Percentiles rank a stretch among this genome's conserved stretches.
Conservation (phyloP, 2,329 filamentous ascomycete genomes). For the Pestalotiopsis sp. region DNA sequence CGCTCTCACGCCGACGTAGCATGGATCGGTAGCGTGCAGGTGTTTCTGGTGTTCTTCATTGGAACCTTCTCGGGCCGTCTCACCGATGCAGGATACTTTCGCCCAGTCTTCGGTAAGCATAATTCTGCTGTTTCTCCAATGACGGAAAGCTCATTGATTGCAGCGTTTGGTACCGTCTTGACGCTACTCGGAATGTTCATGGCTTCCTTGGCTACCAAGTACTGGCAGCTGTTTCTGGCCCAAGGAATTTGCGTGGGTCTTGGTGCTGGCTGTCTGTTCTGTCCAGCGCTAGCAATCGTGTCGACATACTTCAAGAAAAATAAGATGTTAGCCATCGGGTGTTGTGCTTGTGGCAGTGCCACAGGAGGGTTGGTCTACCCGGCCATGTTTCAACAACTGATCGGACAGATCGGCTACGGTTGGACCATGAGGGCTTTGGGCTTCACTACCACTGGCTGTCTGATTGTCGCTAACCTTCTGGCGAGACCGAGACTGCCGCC, state of each 20-base stretch:
- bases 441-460: slow-evolving; percentile 15
- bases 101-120: slow-evolving; percentile 9
- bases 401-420: slow-evolving; percentile 18
- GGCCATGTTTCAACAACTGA: background rate
- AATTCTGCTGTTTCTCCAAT: too few relatives aligned
- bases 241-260: slow-evolving; percentile 40
- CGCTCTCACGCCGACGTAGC: slow-evolving; percentile 19
- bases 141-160: too few relatives aligned
- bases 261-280: slow-evolving; percentile 36
- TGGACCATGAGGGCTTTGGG: slow-evolving; percentile 15
- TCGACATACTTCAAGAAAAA: slow-evolving; percentile 24
- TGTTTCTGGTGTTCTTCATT: slow-evolving; percentile 20
- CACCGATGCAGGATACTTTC: slow-evolving; percentile 22
- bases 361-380: slow-evolving; percentile 17
- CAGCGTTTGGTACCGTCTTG: slow-evolving; percentile 12
- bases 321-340: slow-evolving; percentile 22
- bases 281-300: slow-evolving; percentile 29
- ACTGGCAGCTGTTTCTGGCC: slow-evolving; percentile 38
- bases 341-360: slow-evolving; percentile 21
- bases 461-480: slow-evolving; percentile 29
- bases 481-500: slow-evolving; percentile 39
- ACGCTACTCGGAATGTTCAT: background rate
- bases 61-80: slow-evolving; percentile 19
- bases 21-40: slow-evolving; percentile 24
- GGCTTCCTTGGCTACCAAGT: background rate